Conservation (phyloP, 768 basidiomycete genomes). For the Pleurotus salmoneostramineus region DNA sequence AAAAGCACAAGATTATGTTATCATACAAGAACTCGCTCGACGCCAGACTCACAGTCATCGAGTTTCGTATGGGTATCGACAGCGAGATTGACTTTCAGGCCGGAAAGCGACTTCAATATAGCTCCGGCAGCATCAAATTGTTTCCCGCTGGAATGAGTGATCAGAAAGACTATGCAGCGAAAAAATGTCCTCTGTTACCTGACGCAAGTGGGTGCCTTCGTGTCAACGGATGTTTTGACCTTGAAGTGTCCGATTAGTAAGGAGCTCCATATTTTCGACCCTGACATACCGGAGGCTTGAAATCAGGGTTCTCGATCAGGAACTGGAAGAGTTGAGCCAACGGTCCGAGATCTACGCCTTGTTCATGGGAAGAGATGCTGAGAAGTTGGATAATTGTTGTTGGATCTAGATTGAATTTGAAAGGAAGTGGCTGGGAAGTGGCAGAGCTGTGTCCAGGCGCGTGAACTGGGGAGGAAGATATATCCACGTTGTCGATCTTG, state of each 20-base stretch:
- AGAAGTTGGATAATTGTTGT: conserved; percentile 58
- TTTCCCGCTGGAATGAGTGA: conserved; percentile 40
- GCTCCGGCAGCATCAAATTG: conserved; percentile 61
- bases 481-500: conserved; percentile 50
- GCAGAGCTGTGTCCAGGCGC: conserved; percentile 55
- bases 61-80: conserved; percentile 52
- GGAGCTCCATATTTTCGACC: neutral
- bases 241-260: conserved; percentile 15
- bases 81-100: conserved; percentile 53
- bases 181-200: conserved; percentile 31
- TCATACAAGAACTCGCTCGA: neutral
- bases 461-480: conserved; percentile 53
- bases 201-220: conserved; percentile 48
- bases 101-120: conserved; percentile 58
- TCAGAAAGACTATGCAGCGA: conserved; percentile 1
- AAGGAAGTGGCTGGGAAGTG: conserved; percentile 52
- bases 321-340: conserved; percentile 51
- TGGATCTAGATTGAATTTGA: conserved; percentile 64
- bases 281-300: conserved; percentile 45
- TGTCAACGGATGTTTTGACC: conserved; percentile 55
- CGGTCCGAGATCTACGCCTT: conserved; percentile 59
- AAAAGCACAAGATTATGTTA: neutral
- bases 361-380: conserved; percentile 42
- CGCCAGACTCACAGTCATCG: conserved; percentile 54
- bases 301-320: conserved; percentile 43